Evolutionary conservation across 2,329 filamentous ascomycete species (phyloP).

Genomic region (Fusarium sp.): DNA sequence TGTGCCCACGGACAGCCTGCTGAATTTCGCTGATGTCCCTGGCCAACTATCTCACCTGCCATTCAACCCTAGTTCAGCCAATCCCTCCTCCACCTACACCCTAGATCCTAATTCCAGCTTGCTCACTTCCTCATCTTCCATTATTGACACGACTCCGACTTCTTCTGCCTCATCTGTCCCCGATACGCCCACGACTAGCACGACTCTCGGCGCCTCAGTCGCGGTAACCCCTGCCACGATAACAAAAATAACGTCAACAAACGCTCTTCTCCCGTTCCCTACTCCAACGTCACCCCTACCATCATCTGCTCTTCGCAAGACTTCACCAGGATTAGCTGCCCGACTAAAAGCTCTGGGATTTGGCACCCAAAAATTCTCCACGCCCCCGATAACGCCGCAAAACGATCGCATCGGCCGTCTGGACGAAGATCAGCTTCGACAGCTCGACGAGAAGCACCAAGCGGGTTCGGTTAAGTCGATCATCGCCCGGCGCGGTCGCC

Average conservation of each 20-base stretch:
- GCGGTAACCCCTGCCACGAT: slow-evolving; percentile 34
- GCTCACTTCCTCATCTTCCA: slow-evolving; percentile 37
- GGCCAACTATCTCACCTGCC: slow-evolving; percentile 44
- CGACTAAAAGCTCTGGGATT: slow-evolving; percentile 74
- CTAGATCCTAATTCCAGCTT: slow-evolving; percentile 43
- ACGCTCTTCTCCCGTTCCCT: slow-evolving; percentile 35
- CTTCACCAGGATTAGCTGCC: slow-evolving; percentile 73
- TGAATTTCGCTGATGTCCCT: slow-evolving; percentile 48
- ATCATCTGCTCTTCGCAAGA: slow-evolving; percentile 61
- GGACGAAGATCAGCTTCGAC: slow-evolving; percentile 75
- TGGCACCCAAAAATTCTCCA: slow-evolving; percentile 57
- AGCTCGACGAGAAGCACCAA: slow-evolving; percentile 75
- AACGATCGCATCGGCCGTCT: slow-evolving; percentile 72
- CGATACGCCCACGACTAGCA: slow-evolving; percentile 20
- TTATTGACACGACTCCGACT: slow-evolving; percentile 40
- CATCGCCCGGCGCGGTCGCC: slow-evolving; percentile 74
- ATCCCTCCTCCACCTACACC: slow-evolving; percentile 42
- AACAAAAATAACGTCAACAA: slow-evolving; percentile 42
- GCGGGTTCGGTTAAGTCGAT: slow-evolving; percentile 62
- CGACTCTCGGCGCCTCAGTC: slow-evolving; percentile 37
- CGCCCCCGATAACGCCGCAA: slow-evolving; percentile 42
- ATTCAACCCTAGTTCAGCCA: slow-evolving; percentile 46
- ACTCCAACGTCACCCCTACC: slow-evolving; percentile 43
- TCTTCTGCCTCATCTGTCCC: slow-evolving; percentile 29
- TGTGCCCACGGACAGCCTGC: slow-evolving; percentile 40